Evolutionary conservation across 352 stramenopile species (phyloP).

Genomic region (Globisporangium alternatum): DNA sequence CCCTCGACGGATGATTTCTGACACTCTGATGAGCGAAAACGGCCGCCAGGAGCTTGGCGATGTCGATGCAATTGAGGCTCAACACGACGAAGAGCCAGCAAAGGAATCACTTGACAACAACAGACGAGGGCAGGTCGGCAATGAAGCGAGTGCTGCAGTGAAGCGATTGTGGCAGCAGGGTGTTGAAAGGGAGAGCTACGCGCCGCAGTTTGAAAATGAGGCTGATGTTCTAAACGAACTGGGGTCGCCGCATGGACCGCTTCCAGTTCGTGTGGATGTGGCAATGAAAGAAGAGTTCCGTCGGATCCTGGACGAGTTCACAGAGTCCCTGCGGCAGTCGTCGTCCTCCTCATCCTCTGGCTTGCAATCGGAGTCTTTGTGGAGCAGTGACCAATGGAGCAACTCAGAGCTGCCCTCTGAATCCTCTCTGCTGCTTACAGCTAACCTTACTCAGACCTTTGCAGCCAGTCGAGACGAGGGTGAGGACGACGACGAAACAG

Average conservation of each 20-base stretch:
- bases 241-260: not conserved
- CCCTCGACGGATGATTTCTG: not conserved
- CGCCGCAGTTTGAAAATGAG: not conserved
- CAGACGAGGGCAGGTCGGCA: not conserved
- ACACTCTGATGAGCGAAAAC: not conserved
- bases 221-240: not conserved
- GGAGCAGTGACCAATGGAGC: not conserved
- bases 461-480: not conserved
- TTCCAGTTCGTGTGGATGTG: constrained; percentile 9
- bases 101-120: not conserved
- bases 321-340: constrained; percentile 32
- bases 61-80: not conserved
- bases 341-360: not conserved
- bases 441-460: not conserved
- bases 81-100: not conserved
- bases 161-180: not conserved
- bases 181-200: not conserved
- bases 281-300: constrained; percentile 42
- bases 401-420: not conserved
- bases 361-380: not conserved
- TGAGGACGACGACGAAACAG: constrained; percentile 6
- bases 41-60: no score
- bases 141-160: not conserved
- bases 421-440: not conserved
- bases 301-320: constrained; percentile 42